Percentiles rank a stretch among this genome's conserved stretches.
Conservation (phyloP, 148 eudicot species). For the Spergularia bocconei region DNA sequence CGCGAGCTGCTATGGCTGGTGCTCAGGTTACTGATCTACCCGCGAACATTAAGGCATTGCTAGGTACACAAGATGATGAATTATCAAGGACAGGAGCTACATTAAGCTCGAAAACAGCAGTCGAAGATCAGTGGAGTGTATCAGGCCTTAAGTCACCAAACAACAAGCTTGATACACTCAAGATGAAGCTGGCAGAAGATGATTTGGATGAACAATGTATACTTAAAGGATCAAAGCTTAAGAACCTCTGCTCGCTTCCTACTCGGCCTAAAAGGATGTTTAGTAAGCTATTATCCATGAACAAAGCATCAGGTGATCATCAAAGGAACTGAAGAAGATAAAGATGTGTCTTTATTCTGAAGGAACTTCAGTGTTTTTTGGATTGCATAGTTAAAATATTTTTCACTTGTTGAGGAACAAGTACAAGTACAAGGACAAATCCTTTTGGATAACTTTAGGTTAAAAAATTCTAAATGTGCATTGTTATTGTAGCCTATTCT, state of each 20-base stretch:
- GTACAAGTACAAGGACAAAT: not conserved
- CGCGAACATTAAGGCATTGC: slow-evolving; percentile 61
- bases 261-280: slow-evolving; percentile 71
- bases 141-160: slow-evolving; percentile 64
- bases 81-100: slow-evolving; percentile 35
- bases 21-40: slow-evolving; percentile 56
- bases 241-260: slow-evolving; percentile 57
- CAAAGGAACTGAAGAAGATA: slow-evolving; percentile 23
- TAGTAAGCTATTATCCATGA: slow-evolving; percentile 74
- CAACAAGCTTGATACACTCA: slow-evolving; percentile 57
- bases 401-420: slow-evolving; percentile 18
- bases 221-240: slow-evolving; percentile 46
- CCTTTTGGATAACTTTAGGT: slow-evolving; percentile 29
- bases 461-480: slow-evolving; percentile 26
- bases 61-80: slow-evolving; percentile 42
- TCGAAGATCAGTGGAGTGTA: slow-evolving; percentile 77
- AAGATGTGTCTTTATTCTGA: not conserved
- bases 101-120: slow-evolving; percentile 36
- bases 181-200: slow-evolving; percentile 73
- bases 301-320: slow-evolving; percentile 35
- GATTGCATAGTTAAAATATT: slow-evolving; percentile 19
- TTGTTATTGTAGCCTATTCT: slow-evolving; percentile 29
- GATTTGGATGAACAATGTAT: slow-evolving; percentile 53
- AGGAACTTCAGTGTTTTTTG: slow-evolving; percentile 8
- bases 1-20: slow-evolving; percentile 54